Evolutionary conservation across 768 basidiomycete species (phyloP), one percentile per base, ranked within the genome.

Genomic region (Trametopsis cervina): DNA sequence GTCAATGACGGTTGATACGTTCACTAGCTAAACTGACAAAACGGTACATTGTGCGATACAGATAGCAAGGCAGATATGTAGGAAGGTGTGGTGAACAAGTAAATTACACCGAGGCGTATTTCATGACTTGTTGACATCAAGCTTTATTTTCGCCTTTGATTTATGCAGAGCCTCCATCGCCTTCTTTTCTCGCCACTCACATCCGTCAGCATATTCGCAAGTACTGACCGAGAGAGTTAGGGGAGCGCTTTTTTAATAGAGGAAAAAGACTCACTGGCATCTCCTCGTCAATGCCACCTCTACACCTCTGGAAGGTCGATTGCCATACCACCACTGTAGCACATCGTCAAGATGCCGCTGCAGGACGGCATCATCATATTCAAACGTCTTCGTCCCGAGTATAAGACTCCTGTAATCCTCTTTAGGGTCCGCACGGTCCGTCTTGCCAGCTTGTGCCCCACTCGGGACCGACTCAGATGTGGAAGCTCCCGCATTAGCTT

Each of bases 291-390:
- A 70, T 38, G 73, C 65, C 18, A 83, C 24, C 2, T 72, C 70
- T 0, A 93, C 92, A 1, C 92, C 92, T n/a, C 65, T 62, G 0
- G 91, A 79, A 24, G 72, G 67, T 35, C 91, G 72, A 44, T 70
- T 55, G 1, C 89, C 88, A 49, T 73, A 65, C 92, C 92, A 95
- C 80, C 85, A 93, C 42, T 72, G 62, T 2, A 91, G 62, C 0
- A 83, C 69, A 44, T 71, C 71, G 1, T 58, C 54, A 20, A 93
- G 64, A 53, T 85, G 73, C 1, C 51, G 51, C 20, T 81, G 72
- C 17, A 95, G 71, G 38, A 77, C 52, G 0, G 38, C 35, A 7
- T 77, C 68, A 42, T 88, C 69, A 60, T 85, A 72, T 1, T 37
- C 20, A 52, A 94, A 89, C 20, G 60, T 57, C 54, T 76, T 83